Base-by-base conservation (phyloP, 2,329 filamentous ascomycete species). In the Colletotrichum lini region DNA sequence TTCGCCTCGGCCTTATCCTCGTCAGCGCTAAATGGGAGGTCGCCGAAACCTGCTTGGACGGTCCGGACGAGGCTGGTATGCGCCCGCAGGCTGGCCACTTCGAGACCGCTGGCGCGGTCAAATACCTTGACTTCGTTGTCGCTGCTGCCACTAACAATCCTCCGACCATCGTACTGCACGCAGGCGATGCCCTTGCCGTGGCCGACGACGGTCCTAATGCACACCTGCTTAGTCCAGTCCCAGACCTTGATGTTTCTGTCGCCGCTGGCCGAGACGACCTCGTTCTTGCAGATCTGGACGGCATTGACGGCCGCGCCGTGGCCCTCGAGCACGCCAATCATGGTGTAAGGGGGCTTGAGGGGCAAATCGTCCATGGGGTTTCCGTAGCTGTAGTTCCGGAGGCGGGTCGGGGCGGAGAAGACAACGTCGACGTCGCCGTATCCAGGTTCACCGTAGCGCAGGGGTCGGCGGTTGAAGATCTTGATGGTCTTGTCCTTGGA, bases 401-500 rank as follows among this genome's bases (percentile, higher is more conserved):
- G 76, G 44, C 82, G 84, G 16, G 80, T 82, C 0, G 86, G 85
- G 1, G 89, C 87, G 1, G 89, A 85, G 64, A 88, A 85, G n/a
- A 91, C 81, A 0, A 77, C 75, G 23, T 83, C 79, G 2, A 76
- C 69, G 1, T 76, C 77, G 2, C 80, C 80, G 79, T 91, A 91
- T 8, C 90, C 90, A 3, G 86, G 73, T 44, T 92, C 89, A 26
- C 89, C 89, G 53, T 87, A 84, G 42, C 84, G 83, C n/a, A 98
- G 84, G 21, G 90, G 86, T 21, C 85, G 87, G 6, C 96, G 91
- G 79, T 96, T 98, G 89, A 97, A 99, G 21, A 99, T 91, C 81
- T 98, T 98, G 85, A 99, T 98, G 0, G 93, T 93, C 81, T 95
- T 97, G 81, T 99, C 96, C 80, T 99, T 99, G 59, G 96, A 98